These are phyloP conservation scores for Globisporangium nunn DNA, from an alignment of 352 stramenopile species.

Conservation along the genomic window DNA sequence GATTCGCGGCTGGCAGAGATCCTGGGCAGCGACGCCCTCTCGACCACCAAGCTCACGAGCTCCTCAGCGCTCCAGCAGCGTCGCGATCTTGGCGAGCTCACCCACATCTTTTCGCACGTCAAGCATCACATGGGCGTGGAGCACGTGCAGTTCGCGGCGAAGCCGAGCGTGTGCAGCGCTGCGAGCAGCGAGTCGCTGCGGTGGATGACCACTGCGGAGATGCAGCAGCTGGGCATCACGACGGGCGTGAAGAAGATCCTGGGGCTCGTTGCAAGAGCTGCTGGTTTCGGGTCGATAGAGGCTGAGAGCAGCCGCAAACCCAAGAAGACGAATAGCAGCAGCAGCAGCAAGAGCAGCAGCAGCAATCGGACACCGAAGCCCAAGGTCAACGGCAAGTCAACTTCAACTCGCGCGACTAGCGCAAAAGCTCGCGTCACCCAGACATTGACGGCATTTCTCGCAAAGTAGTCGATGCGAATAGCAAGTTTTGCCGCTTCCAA, in stretches of 20 bases:
- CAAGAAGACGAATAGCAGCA: background rate
- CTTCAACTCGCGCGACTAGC: background rate
- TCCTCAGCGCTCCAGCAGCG: background rate
- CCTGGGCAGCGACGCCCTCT: conserved; percentile 21
- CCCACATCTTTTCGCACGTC: conserved; percentile 88
- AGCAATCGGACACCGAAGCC: background rate
- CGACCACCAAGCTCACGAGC: conserved; percentile 10
- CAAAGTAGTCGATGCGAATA: conserved; percentile 14
- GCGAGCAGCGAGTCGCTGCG: conserved; percentile 14
- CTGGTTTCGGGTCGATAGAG: background rate
- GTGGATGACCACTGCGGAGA: conserved; percentile 78
- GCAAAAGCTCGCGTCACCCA: conserved; percentile 13
- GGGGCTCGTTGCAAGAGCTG: conserved; percentile 28
- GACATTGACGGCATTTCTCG: conserved; percentile 56
- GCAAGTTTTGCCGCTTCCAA: background rate
- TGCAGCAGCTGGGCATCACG: conserved; percentile 76
- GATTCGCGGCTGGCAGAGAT: conserved; percentile 28
- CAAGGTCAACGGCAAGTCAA: background rate
- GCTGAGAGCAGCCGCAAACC: background rate
- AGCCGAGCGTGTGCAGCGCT: conserved; percentile 14
- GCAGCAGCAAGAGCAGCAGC: background rate
- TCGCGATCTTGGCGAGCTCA: conserved; percentile 60
- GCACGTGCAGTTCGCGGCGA: conserved; percentile 53
- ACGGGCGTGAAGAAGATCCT: conserved; percentile 87
- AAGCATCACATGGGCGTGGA: conserved; percentile 89